A percentile compares a stretch with the other conserved stretches of the same genome.
Conservation (phyloP, 2,329 filamentous ascomycete genomes). For the Aspergillus ochraceus region DNA sequence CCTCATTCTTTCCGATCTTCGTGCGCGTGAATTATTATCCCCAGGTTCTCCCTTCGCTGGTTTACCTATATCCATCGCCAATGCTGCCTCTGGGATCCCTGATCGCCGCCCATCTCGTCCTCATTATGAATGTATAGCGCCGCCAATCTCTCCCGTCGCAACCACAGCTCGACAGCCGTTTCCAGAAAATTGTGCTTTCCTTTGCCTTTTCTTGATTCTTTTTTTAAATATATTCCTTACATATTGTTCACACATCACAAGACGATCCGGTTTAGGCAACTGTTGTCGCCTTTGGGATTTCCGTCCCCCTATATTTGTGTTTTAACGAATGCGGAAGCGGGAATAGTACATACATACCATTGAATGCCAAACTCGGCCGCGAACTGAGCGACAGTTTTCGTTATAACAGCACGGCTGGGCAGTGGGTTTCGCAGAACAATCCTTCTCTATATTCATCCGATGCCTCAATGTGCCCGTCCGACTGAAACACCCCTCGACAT, state of each 20-base stretch:
- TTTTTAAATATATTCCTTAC: not conserved
- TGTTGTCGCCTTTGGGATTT: slow-evolving; percentile 5
- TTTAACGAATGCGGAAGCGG: slow-evolving; percentile 4
- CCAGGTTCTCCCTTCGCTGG: not conserved
- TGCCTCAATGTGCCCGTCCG: slow-evolving; percentile 13
- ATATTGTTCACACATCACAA: not conserved
- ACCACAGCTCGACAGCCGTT: not conserved
- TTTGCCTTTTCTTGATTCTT: not conserved
- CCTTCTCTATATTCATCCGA: not conserved
- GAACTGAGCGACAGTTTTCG: not conserved
- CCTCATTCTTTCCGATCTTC: not conserved
- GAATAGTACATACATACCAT: slow-evolving; percentile 1
- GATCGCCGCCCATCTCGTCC: not conserved
- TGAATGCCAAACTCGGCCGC: not conserved
- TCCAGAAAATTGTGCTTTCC: not conserved
- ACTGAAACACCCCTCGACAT: slow-evolving; percentile 12
- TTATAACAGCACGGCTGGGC: not conserved
- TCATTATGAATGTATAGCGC: slow-evolving; percentile 9
- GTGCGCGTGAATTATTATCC: not conserved
- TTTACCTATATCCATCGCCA: not conserved
- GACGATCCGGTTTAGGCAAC: slow-evolving; percentile 1
- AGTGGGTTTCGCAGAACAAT: not conserved
- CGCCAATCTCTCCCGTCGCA: not conserved
- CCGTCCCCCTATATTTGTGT: not conserved
- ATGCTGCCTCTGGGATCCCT: not conserved